Percentiles rank a stretch among this genome's conserved stretches.
These are phyloP conservation scores for Primulina tabacum DNA, from an alignment of 257 asterid genomes.

Conservation along the genomic window DNA sequence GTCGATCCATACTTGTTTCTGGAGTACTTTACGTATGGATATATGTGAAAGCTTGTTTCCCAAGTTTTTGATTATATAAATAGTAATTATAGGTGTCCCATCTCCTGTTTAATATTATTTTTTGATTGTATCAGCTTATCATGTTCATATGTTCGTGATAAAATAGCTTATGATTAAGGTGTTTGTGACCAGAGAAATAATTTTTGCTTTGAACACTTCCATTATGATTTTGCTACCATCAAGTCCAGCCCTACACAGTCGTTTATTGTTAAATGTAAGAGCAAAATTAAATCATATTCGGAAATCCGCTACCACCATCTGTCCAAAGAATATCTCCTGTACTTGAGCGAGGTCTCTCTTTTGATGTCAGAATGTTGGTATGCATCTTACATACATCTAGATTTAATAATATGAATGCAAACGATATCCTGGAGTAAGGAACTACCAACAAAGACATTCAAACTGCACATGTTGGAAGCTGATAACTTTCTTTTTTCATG, in stretches of 20 bases:
- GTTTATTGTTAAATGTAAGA: background rate
- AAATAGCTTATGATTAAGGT: background rate
- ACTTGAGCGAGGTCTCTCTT: background rate
- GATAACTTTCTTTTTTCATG: conserved; percentile 13
- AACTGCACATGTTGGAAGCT: conserved; percentile 4
- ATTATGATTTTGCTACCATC: background rate
- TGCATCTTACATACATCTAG: background rate
- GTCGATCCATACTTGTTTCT: background rate
- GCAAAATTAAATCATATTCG: background rate
- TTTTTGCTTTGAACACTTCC: background rate
- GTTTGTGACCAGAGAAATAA: background rate
- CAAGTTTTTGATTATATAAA: too few species aligned
- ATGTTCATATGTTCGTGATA: background rate
- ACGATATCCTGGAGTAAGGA: background rate
- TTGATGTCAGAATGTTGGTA: background rate
- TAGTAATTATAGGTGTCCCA: background rate
- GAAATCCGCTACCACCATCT: background rate
- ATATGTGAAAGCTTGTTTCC: background rate
- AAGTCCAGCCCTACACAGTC: background rate
- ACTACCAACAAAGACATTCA: background rate
- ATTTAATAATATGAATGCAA: background rate
- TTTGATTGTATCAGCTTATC: background rate
- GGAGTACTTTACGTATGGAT: background rate
- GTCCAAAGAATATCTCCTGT: background rate
- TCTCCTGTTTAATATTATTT: background rate